Conservation (phyloP, 2,329 filamentous ascomycete genomes). For the Eutypella sp. region DNA sequence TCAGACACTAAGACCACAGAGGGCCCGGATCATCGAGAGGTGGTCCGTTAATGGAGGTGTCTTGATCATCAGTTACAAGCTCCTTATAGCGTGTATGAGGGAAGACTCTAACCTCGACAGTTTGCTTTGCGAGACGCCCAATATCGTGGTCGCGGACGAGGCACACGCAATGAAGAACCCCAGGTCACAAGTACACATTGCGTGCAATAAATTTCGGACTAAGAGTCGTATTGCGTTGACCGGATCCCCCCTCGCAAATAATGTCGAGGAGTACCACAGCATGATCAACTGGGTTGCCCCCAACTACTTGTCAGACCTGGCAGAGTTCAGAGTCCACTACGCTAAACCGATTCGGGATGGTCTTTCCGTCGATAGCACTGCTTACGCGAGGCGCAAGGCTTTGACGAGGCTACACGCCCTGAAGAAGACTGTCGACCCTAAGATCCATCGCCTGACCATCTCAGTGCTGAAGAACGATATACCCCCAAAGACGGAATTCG, state of each 20-base stretch:
- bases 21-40: conserved; percentile 40
- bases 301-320: conserved; percentile 63
- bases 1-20: conserved; percentile 26
- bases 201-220: conserved; percentile 58
- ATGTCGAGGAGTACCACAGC: conserved; percentile 76
- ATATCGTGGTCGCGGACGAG: conserved; percentile 78
- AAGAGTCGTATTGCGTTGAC: conserved; percentile 75
- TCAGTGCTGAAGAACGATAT: conserved; percentile 58
- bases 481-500: conserved; percentile 74
- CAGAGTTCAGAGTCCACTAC: conserved; percentile 68
- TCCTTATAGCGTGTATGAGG: conserved; percentile 48
- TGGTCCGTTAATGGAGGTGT: conserved; percentile 68
- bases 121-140: conserved; percentile 56
- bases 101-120: conserved; percentile 30
- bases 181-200: conserved; percentile 43
- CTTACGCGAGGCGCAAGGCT: conserved; percentile 50
- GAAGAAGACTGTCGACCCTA: conserved; percentile 67
- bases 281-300: conserved; percentile 87
- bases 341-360: conserved; percentile 69
- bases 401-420: conserved; percentile 66
- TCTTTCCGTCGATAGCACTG: conserved; percentile 59
- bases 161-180: conserved; percentile 75
- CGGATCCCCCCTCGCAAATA: conserved; percentile 81
- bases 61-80: conserved; percentile 69
- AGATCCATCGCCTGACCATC: conserved; percentile 72